Base-by-base conservation (phyloP, 2,329 filamentous ascomycete species). In the Penicillium capsulatum region DNA sequence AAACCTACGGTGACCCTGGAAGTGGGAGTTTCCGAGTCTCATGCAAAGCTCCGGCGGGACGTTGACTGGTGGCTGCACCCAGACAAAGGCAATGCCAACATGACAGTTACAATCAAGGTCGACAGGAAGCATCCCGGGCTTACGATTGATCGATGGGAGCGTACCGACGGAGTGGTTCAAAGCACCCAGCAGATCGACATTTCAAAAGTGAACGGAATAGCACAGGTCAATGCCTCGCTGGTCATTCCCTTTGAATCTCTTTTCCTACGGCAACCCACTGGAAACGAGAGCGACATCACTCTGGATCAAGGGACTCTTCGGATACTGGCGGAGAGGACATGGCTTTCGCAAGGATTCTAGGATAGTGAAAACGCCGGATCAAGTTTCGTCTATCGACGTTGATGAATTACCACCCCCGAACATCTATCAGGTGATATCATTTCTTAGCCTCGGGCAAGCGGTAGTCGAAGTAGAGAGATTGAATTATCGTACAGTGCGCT, bases 11-110 rank as follows among this genome's bases (percentile, higher is more conserved):
- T 44, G 10, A 22, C 30, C 7, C 34, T 33, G 17, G 28, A 44
- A 28, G 32, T 40, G 3, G 29, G 13, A 2, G 24, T 34, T 2
- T 40, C 36, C 1, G 37, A 44, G 11, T 22, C 36, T 1, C n/a
- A 13, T 26, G 20, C 5, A 3, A 40, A 44, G 22, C 24, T 44
- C 10, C 17, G 17, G 8, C 27, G 11, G 2, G 41, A 44, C 34
- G 26, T 44, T 8, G 14, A 33, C 11, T 26, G 33, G 8, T 44
- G 41, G 41, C 31, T 40, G 16, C 11, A 36, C 17, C 38, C 38
- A 9, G 3, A 10, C 1, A 7, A 31, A 31, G 41, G 30, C 7
- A 40, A 44, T n/a, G 41, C 33, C n/a, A 40, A 44, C 31, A 24
- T 31, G 4, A 26, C n/a, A 22, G 20, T 39, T 7, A 29, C 38